Percentiles rank a stretch among this genome's conserved stretches.
These are phyloP conservation scores for Naganishia onofrii DNA, from an alignment of 768 basidiomycete species.

Conservation along the genomic window DNA sequence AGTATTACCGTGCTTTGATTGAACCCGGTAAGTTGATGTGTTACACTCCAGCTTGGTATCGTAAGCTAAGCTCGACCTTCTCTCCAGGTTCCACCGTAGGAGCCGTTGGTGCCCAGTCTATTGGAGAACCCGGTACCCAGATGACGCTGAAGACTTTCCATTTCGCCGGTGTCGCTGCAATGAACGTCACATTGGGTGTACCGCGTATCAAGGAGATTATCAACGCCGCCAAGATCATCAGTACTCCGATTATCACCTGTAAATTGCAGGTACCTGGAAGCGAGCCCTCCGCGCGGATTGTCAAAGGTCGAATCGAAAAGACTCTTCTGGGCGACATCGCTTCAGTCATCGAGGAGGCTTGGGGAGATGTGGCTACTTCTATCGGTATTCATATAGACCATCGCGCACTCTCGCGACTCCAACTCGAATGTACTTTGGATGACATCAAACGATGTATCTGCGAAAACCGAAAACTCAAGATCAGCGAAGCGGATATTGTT, in stretches of 20 bases:
- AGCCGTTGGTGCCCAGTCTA: slow-evolving; percentile 96
- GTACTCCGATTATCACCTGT: slow-evolving; percentile 97
- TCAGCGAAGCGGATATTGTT: slow-evolving; percentile 67
- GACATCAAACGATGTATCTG: slow-evolving; percentile 92
- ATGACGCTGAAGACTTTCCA: slow-evolving; percentile 99
- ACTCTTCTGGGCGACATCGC: slow-evolving; percentile 91
- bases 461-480: slow-evolving; percentile 79
- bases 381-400: slow-evolving; percentile 88
- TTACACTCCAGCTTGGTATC: neutral
- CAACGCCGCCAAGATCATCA: slow-evolving; percentile 95
- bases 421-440: slow-evolving; percentile 90
- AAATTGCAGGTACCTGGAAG: slow-evolving; percentile 74
- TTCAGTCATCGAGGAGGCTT: slow-evolving; percentile 88
- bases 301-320: slow-evolving; percentile 93
- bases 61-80: neutral
- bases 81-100: slow-evolving; percentile 86
- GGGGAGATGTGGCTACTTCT: slow-evolving; percentile 88
- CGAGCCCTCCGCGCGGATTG: slow-evolving; percentile 94
- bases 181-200: slow-evolving; percentile 99
- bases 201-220: slow-evolving; percentile 99
- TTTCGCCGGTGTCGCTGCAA: slow-evolving; percentile 98
- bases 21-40: slow-evolving; percentile 68
- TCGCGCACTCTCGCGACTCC: slow-evolving; percentile 61
- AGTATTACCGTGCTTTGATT: slow-evolving; percentile 91
- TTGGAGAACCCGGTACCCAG: slow-evolving; percentile 98